Evolutionary conservation across 345 rosid genomes (phyloP).

Genomic region (Eucalyptus cladocalyx): DNA sequence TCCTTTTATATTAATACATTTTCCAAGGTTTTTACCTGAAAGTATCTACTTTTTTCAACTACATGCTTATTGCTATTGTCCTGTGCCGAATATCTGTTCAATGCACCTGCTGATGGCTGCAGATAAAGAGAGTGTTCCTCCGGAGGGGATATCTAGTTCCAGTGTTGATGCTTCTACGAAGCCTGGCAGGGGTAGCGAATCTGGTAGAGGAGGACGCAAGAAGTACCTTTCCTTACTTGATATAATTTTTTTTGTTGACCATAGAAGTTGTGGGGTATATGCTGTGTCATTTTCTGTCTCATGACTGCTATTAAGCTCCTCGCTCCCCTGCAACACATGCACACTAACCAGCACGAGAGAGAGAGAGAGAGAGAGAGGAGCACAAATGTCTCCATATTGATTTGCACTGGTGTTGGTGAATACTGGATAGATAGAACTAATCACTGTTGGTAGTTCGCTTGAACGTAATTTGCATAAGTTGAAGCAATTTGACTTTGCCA

Average conservation of each 20-base stretch:
- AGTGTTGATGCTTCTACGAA: constrained; percentile 31
- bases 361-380: not conserved
- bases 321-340: not conserved
- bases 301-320: not conserved
- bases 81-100: not conserved
- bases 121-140: constrained; percentile 58
- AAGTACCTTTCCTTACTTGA: constrained; percentile 36
- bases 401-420: not conserved
- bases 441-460: not conserved
- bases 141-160: constrained; percentile 26
- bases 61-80: not conserved
- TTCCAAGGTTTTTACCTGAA: not conserved
- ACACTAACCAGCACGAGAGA: not conserved
- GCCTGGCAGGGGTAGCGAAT: constrained; percentile 49
- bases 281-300: not conserved
- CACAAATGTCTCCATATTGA: not conserved
- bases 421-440: not conserved
- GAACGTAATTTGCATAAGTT: not conserved
- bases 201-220: constrained; percentile 95
- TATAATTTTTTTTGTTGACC: not conserved
- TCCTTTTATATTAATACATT: not conserved
- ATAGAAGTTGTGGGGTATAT: not conserved
- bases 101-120: not conserved
- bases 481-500: not conserved
- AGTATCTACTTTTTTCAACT: not conserved